Percentiles rank a stretch among this genome's conserved stretches.
phyloP scores from a whole-genome alignment of 2,329 filamentous ascomycete species.

The Fusarium clavum region DNA sequence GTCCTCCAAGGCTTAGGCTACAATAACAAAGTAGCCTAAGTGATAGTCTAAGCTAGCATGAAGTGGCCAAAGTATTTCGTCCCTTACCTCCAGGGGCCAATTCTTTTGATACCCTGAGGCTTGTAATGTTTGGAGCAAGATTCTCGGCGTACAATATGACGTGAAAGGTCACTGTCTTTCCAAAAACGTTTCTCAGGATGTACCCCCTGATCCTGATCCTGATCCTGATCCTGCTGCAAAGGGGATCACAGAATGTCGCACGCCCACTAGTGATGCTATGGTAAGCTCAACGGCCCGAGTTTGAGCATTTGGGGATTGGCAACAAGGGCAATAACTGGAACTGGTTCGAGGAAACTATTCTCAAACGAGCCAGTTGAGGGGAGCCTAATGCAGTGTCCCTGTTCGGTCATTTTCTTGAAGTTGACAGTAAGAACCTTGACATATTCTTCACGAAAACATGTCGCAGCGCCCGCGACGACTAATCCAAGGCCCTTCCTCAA shows the following conservation, averaged over 20 bases:
- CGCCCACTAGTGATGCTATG: conserved; percentile 22
- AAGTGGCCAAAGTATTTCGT: no score
- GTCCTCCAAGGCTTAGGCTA: no score
- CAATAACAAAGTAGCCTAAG: no score
- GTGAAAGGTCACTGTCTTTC: conserved; percentile 16
- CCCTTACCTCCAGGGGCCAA: no score
- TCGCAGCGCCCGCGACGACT: conserved; percentile 15
- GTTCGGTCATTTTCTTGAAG: conserved; percentile 15
- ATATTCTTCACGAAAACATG: conserved; percentile 22
- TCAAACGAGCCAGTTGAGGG: conserved; percentile 26
- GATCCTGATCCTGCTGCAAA: conserved; percentile 37
- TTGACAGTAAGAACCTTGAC: conserved; percentile 22
- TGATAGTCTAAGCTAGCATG: no score
- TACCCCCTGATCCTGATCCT: conserved; percentile 31
- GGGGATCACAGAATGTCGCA: conserved; percentile 34
- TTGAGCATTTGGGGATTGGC: conserved; percentile 22
- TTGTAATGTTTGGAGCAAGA: background rate
- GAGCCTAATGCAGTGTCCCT: conserved; percentile 29
- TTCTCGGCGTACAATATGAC: conserved; percentile 26
- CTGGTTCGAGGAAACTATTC: conserved; percentile 25
- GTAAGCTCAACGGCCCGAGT: conserved; percentile 37
- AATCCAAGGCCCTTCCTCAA: conserved; percentile 23
- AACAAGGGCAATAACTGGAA: conserved; percentile 27
- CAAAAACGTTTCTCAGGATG: conserved; percentile 13
- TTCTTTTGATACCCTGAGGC: no score